Conservation (phyloP, 352 stramenopile species). For the Pelagophyceae sp. region DNA sequence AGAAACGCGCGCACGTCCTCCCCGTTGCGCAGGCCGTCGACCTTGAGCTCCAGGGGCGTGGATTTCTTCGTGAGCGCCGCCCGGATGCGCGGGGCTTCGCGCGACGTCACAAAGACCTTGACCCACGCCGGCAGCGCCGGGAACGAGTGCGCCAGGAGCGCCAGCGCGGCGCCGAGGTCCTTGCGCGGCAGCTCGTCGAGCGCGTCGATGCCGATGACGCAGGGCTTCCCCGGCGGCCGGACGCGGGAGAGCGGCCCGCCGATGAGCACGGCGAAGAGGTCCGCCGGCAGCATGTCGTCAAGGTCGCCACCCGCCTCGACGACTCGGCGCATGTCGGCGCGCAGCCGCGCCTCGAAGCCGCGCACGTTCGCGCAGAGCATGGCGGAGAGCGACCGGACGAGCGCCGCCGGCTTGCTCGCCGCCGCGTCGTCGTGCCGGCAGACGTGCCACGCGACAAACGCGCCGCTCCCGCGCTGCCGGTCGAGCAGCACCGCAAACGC, state of each 20-base stretch:
- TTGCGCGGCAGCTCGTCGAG: slow-evolving; percentile 8
- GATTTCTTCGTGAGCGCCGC: background rate
- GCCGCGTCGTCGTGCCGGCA: background rate
- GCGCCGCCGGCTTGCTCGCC: background rate
- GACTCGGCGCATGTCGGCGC: background rate
- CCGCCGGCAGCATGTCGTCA: too few species aligned
- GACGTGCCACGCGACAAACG: background rate
- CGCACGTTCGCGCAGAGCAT: background rate
- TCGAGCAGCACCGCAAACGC: background rate
- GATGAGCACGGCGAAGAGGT: too few species aligned
- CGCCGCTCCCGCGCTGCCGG: background rate
- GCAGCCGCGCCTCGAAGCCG: background rate
- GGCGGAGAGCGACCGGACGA: background rate
- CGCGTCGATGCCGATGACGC: background rate
- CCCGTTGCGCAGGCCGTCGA: slow-evolving; percentile 5
- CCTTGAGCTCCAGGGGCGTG: background rate
- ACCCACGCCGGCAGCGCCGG: background rate
- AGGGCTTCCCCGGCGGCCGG: background rate
- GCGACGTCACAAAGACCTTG: background rate
- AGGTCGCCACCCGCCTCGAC: too few species aligned
- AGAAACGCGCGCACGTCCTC: background rate
- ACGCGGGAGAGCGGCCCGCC: too few species aligned
- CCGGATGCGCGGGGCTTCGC: background rate
- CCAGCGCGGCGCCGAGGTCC: background rate
- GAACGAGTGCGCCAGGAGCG: background rate